These are phyloP conservation scores for Xerocomellus dryophilus DNA, from an alignment of 768 basidiomycete genomes.

Conservation along the genomic window DNA sequence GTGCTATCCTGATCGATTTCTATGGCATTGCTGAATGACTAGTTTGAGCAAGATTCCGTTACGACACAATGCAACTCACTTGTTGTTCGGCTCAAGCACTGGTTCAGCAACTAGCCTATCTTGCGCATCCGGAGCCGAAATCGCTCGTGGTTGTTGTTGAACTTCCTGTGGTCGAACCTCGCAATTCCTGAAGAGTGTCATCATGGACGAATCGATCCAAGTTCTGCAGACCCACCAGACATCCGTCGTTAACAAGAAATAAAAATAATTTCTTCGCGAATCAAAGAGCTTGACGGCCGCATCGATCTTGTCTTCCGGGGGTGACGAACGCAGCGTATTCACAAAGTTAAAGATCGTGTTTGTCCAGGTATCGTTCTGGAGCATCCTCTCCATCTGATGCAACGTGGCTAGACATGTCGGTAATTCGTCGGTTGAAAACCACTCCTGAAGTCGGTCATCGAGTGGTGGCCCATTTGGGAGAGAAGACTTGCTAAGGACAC, in stretches of 20 bases:
- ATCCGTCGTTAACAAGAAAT: conserved; percentile 9
- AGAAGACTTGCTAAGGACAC: not conserved
- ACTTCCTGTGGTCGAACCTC: not conserved
- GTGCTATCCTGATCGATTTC: not conserved
- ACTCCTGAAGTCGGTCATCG: conserved; percentile 10
- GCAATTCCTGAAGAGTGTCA: not conserved
- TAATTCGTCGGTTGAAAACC: conserved; percentile 8
- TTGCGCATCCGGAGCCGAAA: not conserved
- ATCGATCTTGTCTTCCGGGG: conserved; percentile 4
- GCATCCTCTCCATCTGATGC: conserved; percentile 6
- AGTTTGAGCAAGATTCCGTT: not conserved
- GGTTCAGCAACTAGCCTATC: not conserved
- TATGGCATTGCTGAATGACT: not conserved
- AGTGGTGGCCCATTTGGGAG: not conserved
- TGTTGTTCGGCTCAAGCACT: not conserved
- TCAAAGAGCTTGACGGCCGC: conserved; percentile 7
- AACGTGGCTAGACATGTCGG: conserved; percentile 4
- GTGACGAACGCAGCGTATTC: not conserved
- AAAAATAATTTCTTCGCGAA: not conserved
- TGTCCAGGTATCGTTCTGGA: not conserved
- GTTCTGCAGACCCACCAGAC: conserved; percentile 2
- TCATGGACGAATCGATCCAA: not conserved
- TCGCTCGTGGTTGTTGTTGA: not conserved
- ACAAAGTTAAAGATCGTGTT: not conserved
- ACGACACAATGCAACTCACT: not conserved